Evolutionary conservation across 148 eudicot species (phyloP).

Genomic region (Rhododendron ovatum): DNA sequence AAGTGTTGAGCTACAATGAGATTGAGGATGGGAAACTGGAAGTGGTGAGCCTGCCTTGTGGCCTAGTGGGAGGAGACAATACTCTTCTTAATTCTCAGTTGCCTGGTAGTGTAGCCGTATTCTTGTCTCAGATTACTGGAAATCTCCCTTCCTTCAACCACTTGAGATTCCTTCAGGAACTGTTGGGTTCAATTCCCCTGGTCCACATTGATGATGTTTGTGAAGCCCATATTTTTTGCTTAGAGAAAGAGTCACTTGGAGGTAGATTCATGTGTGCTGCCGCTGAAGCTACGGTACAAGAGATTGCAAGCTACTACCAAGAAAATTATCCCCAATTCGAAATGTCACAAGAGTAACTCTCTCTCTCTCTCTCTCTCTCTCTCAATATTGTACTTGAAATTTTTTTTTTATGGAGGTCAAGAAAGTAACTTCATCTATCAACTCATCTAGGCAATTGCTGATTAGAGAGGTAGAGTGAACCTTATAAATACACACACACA

Average conservation of each 20-base stretch:
- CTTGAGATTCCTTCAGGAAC: conserved; percentile 27
- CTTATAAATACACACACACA: too few relatives aligned
- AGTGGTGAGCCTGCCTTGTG: conserved; percentile 37
- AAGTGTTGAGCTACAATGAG: conserved; percentile 18
- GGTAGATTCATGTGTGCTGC: conserved; percentile 37
- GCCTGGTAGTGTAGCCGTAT: neutral
- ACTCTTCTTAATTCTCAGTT: conserved; percentile 20
- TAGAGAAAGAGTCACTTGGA: conserved; percentile 31
- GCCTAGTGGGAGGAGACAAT: conserved; percentile 48
- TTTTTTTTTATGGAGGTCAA: too few relatives aligned
- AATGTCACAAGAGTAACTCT: neutral
- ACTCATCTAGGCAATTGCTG: too few relatives aligned
- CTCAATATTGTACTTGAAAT: too few relatives aligned
- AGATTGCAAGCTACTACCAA: neutral
- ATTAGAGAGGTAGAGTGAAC: too few relatives aligned
- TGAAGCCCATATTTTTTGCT: conserved; percentile 18
- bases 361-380: neutral
- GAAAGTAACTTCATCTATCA: too few relatives aligned
- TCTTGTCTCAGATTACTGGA: conserved; percentile 20
- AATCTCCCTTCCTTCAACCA: neutral
- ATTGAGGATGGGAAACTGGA: conserved; percentile 16
- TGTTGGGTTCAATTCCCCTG: conserved; percentile 37
- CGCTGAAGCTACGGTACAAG: neutral
- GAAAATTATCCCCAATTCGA: neutral
- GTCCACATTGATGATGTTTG: conserved; percentile 46